Conservation (phyloP, 2,329 filamentous ascomycete species). For the Fusarium compactum region DNA sequence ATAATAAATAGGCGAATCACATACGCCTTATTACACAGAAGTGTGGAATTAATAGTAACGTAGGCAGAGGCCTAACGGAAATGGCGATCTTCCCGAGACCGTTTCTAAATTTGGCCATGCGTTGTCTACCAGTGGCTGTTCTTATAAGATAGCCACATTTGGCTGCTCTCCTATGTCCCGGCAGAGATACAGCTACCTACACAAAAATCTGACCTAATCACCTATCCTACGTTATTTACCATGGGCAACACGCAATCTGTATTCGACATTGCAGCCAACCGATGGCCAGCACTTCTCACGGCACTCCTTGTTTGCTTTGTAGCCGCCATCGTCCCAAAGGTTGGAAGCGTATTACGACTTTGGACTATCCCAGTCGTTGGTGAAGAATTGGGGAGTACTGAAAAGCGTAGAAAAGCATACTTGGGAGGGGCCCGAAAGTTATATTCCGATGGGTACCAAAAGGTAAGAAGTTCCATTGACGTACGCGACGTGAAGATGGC, state of each 20-base stretch:
- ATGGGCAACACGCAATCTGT: slow-evolving; percentile 18
- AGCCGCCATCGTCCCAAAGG: neutral
- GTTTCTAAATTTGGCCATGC: neutral
- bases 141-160: neutral
- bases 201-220: neutral
- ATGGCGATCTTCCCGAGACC: neutral
- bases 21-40: neutral
- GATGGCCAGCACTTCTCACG: slow-evolving; percentile 10
- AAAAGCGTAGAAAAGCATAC: slow-evolving; percentile 34
- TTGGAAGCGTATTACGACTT: neutral
- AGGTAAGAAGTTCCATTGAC: neutral
- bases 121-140: neutral
- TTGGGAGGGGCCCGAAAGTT: slow-evolving; percentile 21
- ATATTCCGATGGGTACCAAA: slow-evolving; percentile 26
- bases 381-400: slow-evolving; percentile 2
- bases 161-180: neutral
- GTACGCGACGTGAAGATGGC: accelerated
- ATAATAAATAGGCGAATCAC: neutral
- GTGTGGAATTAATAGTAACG: neutral
- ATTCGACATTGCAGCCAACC: neutral
- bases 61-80: neutral
- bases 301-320: neutral
- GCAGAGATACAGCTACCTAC: neutral
- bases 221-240: neutral
- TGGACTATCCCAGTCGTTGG: slow-evolving; percentile 24